Base-by-base conservation (phyloP, 2,329 filamentous ascomycete species). In the Colletotrichum chrysophilum region DNA sequence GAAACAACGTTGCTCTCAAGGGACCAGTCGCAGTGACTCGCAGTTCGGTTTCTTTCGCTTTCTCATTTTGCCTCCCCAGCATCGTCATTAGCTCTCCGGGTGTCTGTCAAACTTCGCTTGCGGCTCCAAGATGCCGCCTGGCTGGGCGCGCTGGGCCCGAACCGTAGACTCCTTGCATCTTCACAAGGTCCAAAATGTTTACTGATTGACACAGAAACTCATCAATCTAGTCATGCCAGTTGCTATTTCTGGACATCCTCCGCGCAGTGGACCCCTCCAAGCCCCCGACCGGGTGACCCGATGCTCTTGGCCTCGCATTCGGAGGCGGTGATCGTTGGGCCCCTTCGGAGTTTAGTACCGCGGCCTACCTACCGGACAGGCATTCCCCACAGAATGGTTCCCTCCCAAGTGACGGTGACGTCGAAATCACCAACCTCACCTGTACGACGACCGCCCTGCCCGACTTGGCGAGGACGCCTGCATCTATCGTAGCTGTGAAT, bases 351-450 rank as follows among this genome's bases (percentile, higher is more conserved):
- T 18, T 38, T 38, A 52, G 21, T 18, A 36, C 7, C 14, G 18
- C 64, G 18, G 30, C 8, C 13, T 32, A 48, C 21, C 10, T 73
- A 43, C 64, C 43, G 70, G 62, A 64, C 70, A 73, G 56, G 62
- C 70, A 68, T 73, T 73, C 69, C 21, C 73, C 69, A 65, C 56
- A 75, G 55, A 67, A 73, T 71, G 52, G 43, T 38, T 9, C 52
- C 38, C 73, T 56, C 26, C 52, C 55, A 32, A 34, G 56, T 30
- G 32, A 13, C 13, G 64, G 70, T 75, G 73, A 75, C 73, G 73
- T 75, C 73, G 73, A 48, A 75, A 68, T 67, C 73, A 60, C 9
- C 68, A 68, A 28, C 56, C 56, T 73, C 64, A 24, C 32, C 38
- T 28, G 64, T 18, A 26, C 38, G 48, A 48, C 70, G 56, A 24